Evolutionary conservation across 306 rosid species (phyloP).

Genomic region (Arachis hypogaea): DNA sequence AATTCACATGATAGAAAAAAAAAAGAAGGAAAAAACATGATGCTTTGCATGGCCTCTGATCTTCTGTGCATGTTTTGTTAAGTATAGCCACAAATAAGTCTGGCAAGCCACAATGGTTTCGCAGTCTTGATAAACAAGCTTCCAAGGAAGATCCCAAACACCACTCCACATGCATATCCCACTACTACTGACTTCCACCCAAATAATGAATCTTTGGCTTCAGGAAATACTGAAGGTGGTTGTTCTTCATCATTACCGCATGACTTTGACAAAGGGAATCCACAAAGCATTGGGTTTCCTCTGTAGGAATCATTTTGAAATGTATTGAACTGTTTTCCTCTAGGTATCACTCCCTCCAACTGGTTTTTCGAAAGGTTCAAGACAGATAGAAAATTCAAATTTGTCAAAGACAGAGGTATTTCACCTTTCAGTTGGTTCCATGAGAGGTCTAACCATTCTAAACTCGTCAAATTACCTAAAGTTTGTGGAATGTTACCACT

Average conservation of each 20-base stretch:
- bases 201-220: neutral
- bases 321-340: conserved; percentile 47
- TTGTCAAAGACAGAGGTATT: conserved; percentile 34
- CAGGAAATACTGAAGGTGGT: neutral
- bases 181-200: conserved; percentile 39
- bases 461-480: conserved; percentile 25
- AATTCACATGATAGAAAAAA: too few species aligned
- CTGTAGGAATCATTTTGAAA: conserved; percentile 34
- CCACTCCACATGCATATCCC: conserved; percentile 44
- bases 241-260: neutral
- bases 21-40: neutral
- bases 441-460: conserved; percentile 51
- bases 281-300: conserved; percentile 42
- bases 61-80: neutral
- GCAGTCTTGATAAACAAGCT: conserved; percentile 14
- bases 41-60: neutral
- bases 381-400: conserved; percentile 8
- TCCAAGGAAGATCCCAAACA: conserved; percentile 38
- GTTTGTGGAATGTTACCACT: conserved; percentile 43
- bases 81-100: neutral
- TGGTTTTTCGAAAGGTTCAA: conserved; percentile 49
- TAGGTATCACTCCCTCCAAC: conserved; percentile 43
- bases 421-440: conserved; percentile 15
- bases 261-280: conserved; percentile 40
- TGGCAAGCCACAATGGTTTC: conserved; percentile 10